Percentiles rank a stretch among this genome's conserved stretches.
phyloP scores from a whole-genome alignment of 1,284 basidiomycete species.

The Stygiomarasmius scandens region DNA sequence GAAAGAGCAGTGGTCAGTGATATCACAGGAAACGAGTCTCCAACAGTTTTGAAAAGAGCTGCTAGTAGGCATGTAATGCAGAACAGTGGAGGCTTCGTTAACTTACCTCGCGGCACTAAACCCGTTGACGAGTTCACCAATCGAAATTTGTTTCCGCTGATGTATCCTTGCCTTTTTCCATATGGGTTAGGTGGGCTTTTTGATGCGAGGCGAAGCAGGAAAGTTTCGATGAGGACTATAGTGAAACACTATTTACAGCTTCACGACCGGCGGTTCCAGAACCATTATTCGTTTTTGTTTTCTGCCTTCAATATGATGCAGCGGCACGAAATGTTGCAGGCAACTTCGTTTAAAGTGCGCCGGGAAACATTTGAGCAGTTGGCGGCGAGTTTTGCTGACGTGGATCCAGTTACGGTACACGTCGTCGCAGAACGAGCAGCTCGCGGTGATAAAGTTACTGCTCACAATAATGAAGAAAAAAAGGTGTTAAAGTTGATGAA shows the following conservation, averaged over 20 bases:
- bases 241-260: constrained; percentile 31
- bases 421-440: constrained; percentile 24
- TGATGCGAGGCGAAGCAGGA: constrained; percentile 17
- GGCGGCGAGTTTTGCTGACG: constrained; percentile 22
- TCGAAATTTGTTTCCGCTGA: constrained; percentile 32
- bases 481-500: constrained; percentile 32
- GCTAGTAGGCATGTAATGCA: constrained; percentile 33
- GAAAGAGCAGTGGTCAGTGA: constrained; percentile 34
- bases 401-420: constrained; percentile 22
- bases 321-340: constrained; percentile 24
- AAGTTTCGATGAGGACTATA: constrained; percentile 29
- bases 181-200: constrained; percentile 41
- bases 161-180: constrained; percentile 39
- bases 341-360: constrained; percentile 31
- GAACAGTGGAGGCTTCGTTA: constrained; percentile 28
- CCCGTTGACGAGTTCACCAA: constrained; percentile 36
- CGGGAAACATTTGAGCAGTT: constrained; percentile 21
- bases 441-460: not conserved
- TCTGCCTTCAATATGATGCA: constrained; percentile 41
- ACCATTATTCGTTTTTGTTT: constrained; percentile 39
- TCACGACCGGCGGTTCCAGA: constrained; percentile 34
- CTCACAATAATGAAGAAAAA: constrained; percentile 28
- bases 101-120: constrained; percentile 30
- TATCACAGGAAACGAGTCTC: constrained; percentile 27
- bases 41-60: constrained; percentile 32